Evolutionary conservation across 352 stramenopile genomes (phyloP).

Genomic region (Globisporangium polare): DNA sequence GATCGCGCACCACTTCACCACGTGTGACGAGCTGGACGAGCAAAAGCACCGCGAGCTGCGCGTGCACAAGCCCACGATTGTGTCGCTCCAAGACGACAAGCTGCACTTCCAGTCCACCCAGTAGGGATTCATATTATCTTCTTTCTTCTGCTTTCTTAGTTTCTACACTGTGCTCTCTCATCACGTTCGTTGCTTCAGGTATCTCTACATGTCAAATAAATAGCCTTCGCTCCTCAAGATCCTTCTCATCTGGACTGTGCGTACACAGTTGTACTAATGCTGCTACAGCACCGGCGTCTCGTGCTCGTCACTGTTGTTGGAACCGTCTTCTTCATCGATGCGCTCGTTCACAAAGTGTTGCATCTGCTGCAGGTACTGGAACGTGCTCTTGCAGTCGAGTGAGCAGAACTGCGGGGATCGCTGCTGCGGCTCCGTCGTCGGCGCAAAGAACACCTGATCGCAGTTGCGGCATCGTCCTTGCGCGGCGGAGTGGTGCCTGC

Average conservation of each 20-base stretch:
- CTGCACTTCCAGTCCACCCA: slow-evolving; percentile 63
- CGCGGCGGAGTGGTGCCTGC: slow-evolving; percentile 21
- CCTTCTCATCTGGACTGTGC: background rate
- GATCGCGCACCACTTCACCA: slow-evolving; percentile 89
- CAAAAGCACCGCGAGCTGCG: slow-evolving; percentile 35
- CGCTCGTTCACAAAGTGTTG: slow-evolving; percentile 36
- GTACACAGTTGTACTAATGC: background rate
- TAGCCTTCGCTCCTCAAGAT: background rate
- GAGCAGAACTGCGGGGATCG: slow-evolving; percentile 37
- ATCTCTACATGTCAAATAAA: slow-evolving; percentile 8
- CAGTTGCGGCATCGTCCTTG: slow-evolving; percentile 56
- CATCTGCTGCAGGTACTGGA: slow-evolving; percentile 41
- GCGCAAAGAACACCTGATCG: slow-evolving; percentile 38
- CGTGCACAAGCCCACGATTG: slow-evolving; percentile 46
- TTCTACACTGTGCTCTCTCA: background rate
- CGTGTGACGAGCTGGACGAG: slow-evolving; percentile 68
- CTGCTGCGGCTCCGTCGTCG: slow-evolving; percentile 17
- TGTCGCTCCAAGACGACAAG: slow-evolving; percentile 54
- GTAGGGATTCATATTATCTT: background rate
- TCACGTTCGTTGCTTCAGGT: slow-evolving; percentile 2
- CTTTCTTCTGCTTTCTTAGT: background rate
- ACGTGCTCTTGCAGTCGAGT: slow-evolving; percentile 62
- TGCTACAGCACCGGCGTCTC: background rate
- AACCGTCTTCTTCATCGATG: slow-evolving; percentile 8
- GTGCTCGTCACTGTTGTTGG: background rate